These are phyloP conservation scores for Aspergillus brunneoviolaceus DNA, from an alignment of 2,329 filamentous ascomycete species.

Conservation along the genomic window DNA sequence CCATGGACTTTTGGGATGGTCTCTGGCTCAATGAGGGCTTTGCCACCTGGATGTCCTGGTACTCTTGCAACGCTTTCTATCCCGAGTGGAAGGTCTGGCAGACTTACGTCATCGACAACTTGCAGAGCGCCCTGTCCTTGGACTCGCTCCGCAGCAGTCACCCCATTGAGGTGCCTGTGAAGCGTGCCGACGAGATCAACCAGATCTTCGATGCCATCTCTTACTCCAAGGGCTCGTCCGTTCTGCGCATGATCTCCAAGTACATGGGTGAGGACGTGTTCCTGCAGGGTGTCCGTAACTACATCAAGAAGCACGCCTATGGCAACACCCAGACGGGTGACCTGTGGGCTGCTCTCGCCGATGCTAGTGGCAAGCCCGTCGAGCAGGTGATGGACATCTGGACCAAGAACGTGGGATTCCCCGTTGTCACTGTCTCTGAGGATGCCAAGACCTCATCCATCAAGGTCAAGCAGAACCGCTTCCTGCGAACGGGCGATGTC, in stretches of 20 bases:
- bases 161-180: conserved; percentile 93
- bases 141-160: conserved; percentile 93
- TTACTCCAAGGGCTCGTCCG: conserved; percentile 94
- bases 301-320: conserved; percentile 96
- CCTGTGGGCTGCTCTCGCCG: conserved; percentile 81
- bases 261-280: conserved; percentile 91
- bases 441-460: conserved; percentile 69
- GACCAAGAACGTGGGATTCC: conserved; percentile 95
- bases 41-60: conserved; percentile 91
- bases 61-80: conserved; percentile 91
- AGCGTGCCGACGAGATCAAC: conserved; percentile 92
- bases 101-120: conserved; percentile 86
- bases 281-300: conserved; percentile 84
- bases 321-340: conserved; percentile 90
- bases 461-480: conserved; percentile 89
- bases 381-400: conserved; percentile 90
- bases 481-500: conserved; percentile 87
- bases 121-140: conserved; percentile 81
- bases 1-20: conserved; percentile 98
- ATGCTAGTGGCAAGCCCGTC: conserved; percentile 88
- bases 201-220: conserved; percentile 98
- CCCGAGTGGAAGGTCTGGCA: conserved; percentile 99
- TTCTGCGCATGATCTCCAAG: conserved; percentile 95
- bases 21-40: conserved; percentile 95
- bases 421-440: conserved; percentile 83